These are phyloP conservation scores for Solanum chilense DNA, from an alignment of 257 asterid genomes.

Conservation along the genomic window DNA sequence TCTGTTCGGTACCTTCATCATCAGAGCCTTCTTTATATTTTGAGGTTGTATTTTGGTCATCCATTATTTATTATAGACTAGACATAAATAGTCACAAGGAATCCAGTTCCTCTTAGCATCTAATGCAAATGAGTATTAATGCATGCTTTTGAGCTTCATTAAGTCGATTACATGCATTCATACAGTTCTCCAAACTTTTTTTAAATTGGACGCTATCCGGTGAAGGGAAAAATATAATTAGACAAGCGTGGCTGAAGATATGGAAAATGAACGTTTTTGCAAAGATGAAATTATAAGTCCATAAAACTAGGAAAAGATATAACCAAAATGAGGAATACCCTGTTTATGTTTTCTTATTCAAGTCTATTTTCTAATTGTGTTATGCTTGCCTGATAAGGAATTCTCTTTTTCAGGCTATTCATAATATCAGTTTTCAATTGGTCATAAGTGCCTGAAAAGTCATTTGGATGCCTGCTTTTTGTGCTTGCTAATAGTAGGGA, in stretches of 20 bases:
- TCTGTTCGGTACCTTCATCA: neutral
- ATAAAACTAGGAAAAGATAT: neutral
- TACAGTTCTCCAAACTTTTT: neutral
- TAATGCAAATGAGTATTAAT: neutral
- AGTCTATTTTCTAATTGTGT: neutral
- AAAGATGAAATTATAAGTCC: neutral
- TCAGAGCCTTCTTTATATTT: neutral
- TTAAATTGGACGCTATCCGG: neutral
- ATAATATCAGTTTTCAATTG: neutral
- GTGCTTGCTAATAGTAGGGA: neutral
- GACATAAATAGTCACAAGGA: neutral
- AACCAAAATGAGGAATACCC: neutral
- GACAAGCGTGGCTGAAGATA: neutral
- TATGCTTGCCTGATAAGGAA: neutral
- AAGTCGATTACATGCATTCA: neutral
- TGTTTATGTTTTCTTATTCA: neutral
- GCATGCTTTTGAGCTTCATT: neutral
- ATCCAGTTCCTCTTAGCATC: neutral
- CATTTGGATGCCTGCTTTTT: neutral
- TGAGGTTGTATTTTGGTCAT: neutral
- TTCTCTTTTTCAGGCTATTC: neutral
- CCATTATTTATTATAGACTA: neutral
- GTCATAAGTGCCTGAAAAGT: neutral
- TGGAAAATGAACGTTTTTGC: neutral
- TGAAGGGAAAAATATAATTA: neutral